These are phyloP conservation scores for Sporisorium graminicola DNA, from an alignment of 1,284 basidiomycete species.

Conservation along the genomic window DNA sequence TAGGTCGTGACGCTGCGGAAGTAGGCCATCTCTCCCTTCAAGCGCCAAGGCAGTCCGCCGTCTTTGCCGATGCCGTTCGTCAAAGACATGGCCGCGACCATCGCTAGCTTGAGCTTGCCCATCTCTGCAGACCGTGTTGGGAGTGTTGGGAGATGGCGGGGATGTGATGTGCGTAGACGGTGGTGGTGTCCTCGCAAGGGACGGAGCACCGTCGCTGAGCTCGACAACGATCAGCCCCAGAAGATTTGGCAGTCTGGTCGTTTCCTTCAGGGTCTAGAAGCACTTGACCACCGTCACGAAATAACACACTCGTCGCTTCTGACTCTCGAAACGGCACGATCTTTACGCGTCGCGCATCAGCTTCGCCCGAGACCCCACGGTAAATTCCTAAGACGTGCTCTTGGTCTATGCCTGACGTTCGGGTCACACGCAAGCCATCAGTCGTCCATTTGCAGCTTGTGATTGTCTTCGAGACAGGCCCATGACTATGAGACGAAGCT, in stretches of 20 bases:
- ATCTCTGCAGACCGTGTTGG: slow-evolving; percentile 9
- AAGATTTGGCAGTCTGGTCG: background rate
- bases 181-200: background rate
- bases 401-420: no score
- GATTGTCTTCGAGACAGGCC: no score
- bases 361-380: no score
- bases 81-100: slow-evolving; percentile 92
- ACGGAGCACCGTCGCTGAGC: background rate
- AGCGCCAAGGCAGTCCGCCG: slow-evolving; percentile 84
- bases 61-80: slow-evolving; percentile 87
- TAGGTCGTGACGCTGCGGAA: slow-evolving; percentile 83
- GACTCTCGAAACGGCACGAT: background rate
- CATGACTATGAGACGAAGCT: no score
- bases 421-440: no score
- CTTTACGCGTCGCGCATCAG: no score
- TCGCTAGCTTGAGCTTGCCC: slow-evolving; percentile 74
- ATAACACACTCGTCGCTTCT: background rate
- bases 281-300: background rate
- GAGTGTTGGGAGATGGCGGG: background rate
- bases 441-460: no score
- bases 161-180: background rate
- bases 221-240: background rate
- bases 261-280: background rate
- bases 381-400: no score
- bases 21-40: slow-evolving; percentile 91